Evolutionary conservation across 768 basidiomycete genomes (phyloP).

Genomic region (Termitomyces sp.): DNA sequence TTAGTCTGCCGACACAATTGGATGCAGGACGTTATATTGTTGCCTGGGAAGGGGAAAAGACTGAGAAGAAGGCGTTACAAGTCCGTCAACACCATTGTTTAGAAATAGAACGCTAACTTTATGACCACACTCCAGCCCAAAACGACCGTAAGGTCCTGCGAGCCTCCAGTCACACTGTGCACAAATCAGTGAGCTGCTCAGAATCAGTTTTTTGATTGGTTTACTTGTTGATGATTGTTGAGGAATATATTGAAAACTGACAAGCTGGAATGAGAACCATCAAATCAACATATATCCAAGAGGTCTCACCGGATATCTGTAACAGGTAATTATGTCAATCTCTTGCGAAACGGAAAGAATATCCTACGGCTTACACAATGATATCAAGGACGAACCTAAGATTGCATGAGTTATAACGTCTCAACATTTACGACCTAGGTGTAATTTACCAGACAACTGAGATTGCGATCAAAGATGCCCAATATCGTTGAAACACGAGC

Average conservation of each 20-base stretch:
- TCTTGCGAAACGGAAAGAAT: background rate
- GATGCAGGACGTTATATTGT: no score
- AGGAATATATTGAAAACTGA: conserved; percentile 77
- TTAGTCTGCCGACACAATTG: no score
- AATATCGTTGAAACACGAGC: conserved; percentile 77
- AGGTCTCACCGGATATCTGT: conserved; percentile 56
- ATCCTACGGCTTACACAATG: conserved; percentile 47
- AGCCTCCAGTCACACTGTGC: conserved; percentile 53
- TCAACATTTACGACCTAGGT: no score
- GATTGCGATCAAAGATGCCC: conserved; percentile 64
- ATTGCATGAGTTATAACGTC: background rate
- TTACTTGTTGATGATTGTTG: conserved; percentile 65
- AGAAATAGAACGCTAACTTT: conserved; percentile 57
- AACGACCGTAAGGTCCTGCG: conserved; percentile 48
- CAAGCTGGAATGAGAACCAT: background rate
- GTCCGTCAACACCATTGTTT: background rate
- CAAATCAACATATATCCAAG: background rate
- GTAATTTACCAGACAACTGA: conserved; percentile 65
- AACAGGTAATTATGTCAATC: background rate
- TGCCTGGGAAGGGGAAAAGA: conserved; percentile 36
- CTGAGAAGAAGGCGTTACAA: conserved; percentile 11
- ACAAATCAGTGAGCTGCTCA: background rate
- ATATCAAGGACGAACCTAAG: conserved; percentile 74
- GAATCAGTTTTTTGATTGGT: conserved; percentile 1
- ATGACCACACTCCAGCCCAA: conserved; percentile 86